Percentiles rank a stretch among this genome's conserved stretches.
Conservation (phyloP, 306 rosid genomes). For the Lagenaria siceraria region DNA sequence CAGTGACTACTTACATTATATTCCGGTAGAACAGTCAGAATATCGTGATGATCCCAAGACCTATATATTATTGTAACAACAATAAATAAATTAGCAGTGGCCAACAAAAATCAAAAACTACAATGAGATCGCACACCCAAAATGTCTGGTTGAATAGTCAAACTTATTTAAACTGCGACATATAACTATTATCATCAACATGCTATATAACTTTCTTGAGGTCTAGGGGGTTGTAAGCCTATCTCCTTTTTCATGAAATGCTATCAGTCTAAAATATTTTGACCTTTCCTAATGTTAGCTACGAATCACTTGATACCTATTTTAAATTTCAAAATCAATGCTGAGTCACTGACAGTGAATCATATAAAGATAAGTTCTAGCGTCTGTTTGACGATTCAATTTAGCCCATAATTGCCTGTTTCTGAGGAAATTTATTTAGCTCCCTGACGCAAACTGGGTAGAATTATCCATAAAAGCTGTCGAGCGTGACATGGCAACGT, state of each 20-base stretch:
- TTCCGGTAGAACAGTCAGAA: constrained; percentile 71
- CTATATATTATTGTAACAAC: constrained; percentile 14
- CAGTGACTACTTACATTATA: constrained; percentile 65
- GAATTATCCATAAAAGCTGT: neutral
- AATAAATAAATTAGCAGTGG: neutral
- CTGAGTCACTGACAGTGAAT: neutral
- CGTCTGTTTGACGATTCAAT: neutral
- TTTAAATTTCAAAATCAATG: neutral
- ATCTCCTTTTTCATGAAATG: neutral
- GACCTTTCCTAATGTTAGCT: neutral
- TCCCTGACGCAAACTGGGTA: neutral
- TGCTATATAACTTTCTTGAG: neutral
- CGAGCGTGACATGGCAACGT: neutral
- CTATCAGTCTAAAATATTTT: neutral
- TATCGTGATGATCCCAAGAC: constrained; percentile 98
- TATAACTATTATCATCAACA: neutral
- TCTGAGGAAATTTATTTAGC: neutral
- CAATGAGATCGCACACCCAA: neutral
- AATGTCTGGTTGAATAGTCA: neutral
- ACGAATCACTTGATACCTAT: neutral
- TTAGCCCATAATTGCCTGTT: neutral
- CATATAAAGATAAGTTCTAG: neutral
- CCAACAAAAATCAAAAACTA: neutral
- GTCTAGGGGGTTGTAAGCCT: neutral
- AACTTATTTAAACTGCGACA: neutral